Base-by-base conservation (phyloP, 2,329 filamentous ascomycete genomes). In the Karstenula rhodostoma region DNA sequence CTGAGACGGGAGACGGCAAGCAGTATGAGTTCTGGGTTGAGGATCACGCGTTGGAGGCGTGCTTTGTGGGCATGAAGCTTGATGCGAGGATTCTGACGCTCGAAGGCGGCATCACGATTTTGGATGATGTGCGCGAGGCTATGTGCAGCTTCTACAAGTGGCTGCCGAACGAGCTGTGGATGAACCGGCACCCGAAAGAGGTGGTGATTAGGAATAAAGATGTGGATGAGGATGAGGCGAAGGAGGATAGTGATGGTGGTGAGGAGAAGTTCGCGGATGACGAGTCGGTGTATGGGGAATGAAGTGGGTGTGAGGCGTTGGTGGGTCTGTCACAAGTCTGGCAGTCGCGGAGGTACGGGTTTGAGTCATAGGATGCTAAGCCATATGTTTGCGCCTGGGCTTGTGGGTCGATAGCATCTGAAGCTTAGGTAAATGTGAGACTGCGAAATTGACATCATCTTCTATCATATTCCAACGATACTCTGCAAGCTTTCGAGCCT, bases 1-100 rank as follows among this genome's bases (percentile, higher is more conserved):
- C 60, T 8, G 63, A 59, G 59, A 56, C 58, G 12, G 61, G 61
- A 8, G 67, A 76, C 17, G 81, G 85, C 40, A 66, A 59, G 46
- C 82, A 81, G 48, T 78, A 81, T 62, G 73, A 74, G 13, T 89
- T 96, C 65, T 87, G 90, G 70, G 72, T 97, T 3, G 93, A 97
- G 61, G 84, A 87, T 27, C 75, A 83, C 4, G 74, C 87, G 2
- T 77, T 90, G 19, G 61, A 80, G 29, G 80, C 86, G 57, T 86
- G 90, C 70, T 85, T 86, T 60, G 76, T 84, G 0, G 91, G 92
- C 0, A 77, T 83, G 77, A 83, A 81, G 72, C 71, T 84, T 50
- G 69, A 78, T 37, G 80, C 72, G 6, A 67, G 55, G 15, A 62
- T 77, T 19, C 32, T 76, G 29, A 66, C 62, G 2, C 61, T 77